Evolutionary conservation across 2,329 filamentous ascomycete genomes (phyloP), one percentile per base, ranked within the genome.

Genomic region (Ascochyta lentis): DNA sequence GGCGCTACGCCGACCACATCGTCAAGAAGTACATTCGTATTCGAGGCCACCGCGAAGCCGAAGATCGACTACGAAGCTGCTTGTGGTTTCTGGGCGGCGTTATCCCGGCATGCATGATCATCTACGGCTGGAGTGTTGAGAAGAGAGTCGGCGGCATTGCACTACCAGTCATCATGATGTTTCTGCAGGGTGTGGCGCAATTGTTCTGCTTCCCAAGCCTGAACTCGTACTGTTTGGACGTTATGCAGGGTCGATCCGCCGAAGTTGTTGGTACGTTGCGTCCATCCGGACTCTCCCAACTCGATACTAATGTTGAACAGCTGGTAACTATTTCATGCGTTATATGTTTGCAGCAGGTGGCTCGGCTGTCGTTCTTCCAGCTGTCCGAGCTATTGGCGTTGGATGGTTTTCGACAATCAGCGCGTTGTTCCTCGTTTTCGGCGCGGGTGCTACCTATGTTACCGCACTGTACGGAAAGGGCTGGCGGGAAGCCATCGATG

Each of bases 181-280:
- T 92, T 69, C 56, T 89, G 2, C 89, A 92, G 67, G 90, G 89
- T 1, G 81, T 92, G 0, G 88, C 86, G 0, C 89, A 92, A 72
- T 77, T 92, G 6, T 90, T 91, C 68, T 90, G 88, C 65, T 92
- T 92, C 67, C 89, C 89, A 0, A 86, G 84, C 43, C 72, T 93
- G 58, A 92, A 93, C 71, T 90, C 89, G 0, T 93, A 95, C 75
- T 93, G 90, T 70, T 76, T 95, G 37, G 90, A 95, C 71, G 90
- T 94, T 12, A 91, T 93, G 87, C 89, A 89, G 61, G 81, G 81
- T 1, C 79, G 84, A 27, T 86, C 86, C 39, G 85, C 88, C 3
- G 90, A 95, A 68, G 89, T 94, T 3, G 85, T 91, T 39, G 69
- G 71, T 75, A 67, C 46, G 70, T 67, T 9, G 22, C 16, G 45